phyloP scores from a whole-genome alignment of 306 rosid species.

The Sophora flavescens region DNA sequence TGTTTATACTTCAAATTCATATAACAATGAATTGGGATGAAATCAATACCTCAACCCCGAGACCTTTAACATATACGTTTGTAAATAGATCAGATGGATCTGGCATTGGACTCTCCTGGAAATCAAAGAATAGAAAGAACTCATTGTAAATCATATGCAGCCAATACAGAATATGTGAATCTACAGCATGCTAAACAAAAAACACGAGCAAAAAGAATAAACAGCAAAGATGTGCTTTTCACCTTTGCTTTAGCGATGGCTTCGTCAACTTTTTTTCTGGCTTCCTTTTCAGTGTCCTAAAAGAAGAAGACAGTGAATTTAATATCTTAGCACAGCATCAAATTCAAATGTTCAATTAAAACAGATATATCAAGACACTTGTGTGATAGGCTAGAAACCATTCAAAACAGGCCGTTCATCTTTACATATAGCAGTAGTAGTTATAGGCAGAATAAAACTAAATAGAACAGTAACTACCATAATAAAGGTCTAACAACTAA shows the following conservation, averaged over 20 bases:
- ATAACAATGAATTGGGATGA: conserved; percentile 7
- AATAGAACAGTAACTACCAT: conserved; percentile 4
- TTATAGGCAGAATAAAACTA: conserved; percentile 11
- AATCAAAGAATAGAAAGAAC: conserved; percentile 42
- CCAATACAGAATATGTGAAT: conserved; percentile 14
- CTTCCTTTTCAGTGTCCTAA: conserved; percentile 88
- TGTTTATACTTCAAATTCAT: background rate
- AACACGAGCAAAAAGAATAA: background rate
- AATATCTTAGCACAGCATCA: conserved; percentile 30
- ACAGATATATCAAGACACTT: conserved; percentile 9
- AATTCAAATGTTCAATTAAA: conserved; percentile 15
- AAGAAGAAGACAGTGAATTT: conserved; percentile 27
- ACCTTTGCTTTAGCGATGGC: conserved; percentile 98
- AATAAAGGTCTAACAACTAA: background rate
- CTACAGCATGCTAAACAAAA: background rate
- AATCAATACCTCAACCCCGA: conserved; percentile 73
- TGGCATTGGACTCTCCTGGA: conserved; percentile 89
- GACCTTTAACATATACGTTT: conserved; percentile 73
- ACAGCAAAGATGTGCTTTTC: conserved; percentile 38
- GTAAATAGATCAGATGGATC: conserved; percentile 76
- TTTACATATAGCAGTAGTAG: conserved; percentile 31
- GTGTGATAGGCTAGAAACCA: background rate
- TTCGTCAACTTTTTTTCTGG: conserved; percentile 85
- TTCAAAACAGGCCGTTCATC: background rate
- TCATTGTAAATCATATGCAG: conserved; percentile 11